A percentile compares a stretch with the other conserved stretches of the same genome.
These are phyloP conservation scores for Aspergillus diversus DNA, from an alignment of 495 filamentous ascomycete species.

Conservation along the genomic window DNA sequence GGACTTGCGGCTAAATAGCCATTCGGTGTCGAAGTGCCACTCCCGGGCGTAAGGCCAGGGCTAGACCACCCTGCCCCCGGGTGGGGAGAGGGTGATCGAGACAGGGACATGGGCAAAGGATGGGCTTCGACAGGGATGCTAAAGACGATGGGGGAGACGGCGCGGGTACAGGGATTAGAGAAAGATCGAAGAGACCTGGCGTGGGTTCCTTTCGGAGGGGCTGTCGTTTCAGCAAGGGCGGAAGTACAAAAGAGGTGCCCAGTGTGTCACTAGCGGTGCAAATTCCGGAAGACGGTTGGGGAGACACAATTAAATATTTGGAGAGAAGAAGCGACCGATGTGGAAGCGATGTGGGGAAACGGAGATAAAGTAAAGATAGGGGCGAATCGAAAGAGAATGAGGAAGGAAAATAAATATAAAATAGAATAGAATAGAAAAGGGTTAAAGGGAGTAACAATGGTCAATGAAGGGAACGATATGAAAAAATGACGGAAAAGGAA, in stretches of 20 bases:
- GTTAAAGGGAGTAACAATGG: conserved; percentile 9
- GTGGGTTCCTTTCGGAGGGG: not conserved
- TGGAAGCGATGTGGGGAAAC: not conserved
- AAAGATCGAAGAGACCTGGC: not conserved
- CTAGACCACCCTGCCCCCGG: conserved; percentile 85
- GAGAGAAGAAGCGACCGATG: not conserved
- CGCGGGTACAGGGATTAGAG: conserved; percentile 1
- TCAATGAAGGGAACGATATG: not conserved
- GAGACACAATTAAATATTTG: not conserved
- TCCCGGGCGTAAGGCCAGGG: conserved; percentile 73
- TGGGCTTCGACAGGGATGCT: not conserved
- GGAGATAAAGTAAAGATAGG: too few relatives aligned
- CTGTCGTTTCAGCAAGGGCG: not conserved
- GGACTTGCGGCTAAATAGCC: conserved; percentile 45
- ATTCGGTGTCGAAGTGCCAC: conserved; percentile 69
- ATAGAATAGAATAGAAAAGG: conserved; percentile 4
- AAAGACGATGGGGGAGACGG: conserved; percentile 8
- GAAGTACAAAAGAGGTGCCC: not conserved
- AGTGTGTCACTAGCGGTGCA: not conserved
- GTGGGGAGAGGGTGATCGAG: conserved; percentile 80
- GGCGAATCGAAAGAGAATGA: not conserved
- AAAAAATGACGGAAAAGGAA: conserved; percentile 14
- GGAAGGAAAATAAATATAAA: not conserved
- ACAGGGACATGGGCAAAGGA: conserved; percentile 69
- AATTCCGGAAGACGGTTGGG: not conserved